Evolutionary conservation across 192 early-diverging fungal species (phyloP), one percentile per base, ranked within the genome.

Genomic region (Polychytrium aggregatum): DNA sequence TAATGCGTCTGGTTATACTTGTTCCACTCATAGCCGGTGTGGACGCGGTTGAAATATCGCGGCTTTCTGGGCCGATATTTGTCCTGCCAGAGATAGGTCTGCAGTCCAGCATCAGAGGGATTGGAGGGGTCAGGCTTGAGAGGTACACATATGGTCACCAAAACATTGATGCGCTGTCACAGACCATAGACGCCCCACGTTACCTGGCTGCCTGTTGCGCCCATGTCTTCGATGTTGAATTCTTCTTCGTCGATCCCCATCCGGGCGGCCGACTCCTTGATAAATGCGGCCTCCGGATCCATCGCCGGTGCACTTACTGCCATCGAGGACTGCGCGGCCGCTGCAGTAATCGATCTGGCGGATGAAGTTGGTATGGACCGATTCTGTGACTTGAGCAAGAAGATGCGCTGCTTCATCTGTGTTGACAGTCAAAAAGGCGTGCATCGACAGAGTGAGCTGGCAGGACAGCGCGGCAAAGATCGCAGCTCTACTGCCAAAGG

Each of bases 1-100:
- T 98, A 98, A 64, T 98, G 95, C 3, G 87, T 92, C 56, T 91
- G 89, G 54, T 98, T 98, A 56, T 97, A 98, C 72, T 97, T 92
- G 77, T 97, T 98, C 95, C 95, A 98, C 64, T 97, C 92, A 53
- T 92, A 96, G 28, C 95, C 95, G 0, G 89, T 93, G 48, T 94
- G 88, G 22, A 98, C 92, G 38, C 90, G 82, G 72, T 98, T 98
- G 50, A 92, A 88, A 71, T 85, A 98, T 48, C 87, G 74, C 20
- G 95, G 92, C 59, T 92, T 95, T 29, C 92, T 78, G 26, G 92
- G 92, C 26, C 90, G 68, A 60, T 98, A 93, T 63, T 95, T 92
- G 65, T 94, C 90, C 17, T 65, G 62, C 64, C 65, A 69, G 41
- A 67, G 46, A 31, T 66, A 70, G 24, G 57, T 56, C 30, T 65